Conservation (phyloP, 208 protist species). For the Phytomonas sp. region DNA sequence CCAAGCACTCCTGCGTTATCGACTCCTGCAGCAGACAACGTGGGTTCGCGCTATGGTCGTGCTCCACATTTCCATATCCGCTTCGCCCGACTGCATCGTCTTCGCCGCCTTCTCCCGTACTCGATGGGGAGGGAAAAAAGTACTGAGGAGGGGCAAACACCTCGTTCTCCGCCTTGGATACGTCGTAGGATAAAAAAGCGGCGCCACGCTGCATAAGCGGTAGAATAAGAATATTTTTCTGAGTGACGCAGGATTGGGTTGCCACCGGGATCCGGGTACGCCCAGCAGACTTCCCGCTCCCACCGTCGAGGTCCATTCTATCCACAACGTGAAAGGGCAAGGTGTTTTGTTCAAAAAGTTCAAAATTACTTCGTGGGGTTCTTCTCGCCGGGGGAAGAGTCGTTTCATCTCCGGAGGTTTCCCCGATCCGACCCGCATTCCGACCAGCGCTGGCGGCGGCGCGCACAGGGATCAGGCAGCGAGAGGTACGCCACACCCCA, state of each 20-base stretch:
- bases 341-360: no score
- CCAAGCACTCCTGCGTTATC: slow-evolving; percentile 32
- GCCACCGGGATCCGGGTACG: no score
- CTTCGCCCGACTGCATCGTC: neutral
- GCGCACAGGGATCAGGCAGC: slow-evolving; percentile 26
- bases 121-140: slow-evolving; percentile 9
- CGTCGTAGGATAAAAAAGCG: slow-evolving; percentile 57
- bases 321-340: no score
- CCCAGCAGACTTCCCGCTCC: no score
- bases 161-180: slow-evolving; percentile 15
- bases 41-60: neutral
- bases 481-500: slow-evolving; percentile 71
- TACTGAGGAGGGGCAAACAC: slow-evolving; percentile 30
- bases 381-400: no score
- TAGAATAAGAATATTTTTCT: slow-evolving; percentile 39
- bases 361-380: no score
- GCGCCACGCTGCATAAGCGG: slow-evolving; percentile 83
- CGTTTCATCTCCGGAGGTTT: no score
- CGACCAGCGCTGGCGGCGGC: neutral
- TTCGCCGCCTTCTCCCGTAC: slow-evolving; percentile 1
- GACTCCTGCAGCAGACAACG: neutral
- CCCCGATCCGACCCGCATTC: no score
- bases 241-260: slow-evolving; percentile 25
- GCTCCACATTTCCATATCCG: neutral
- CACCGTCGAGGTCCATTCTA: no score